phyloP scores from a whole-genome alignment of 2,329 filamentous ascomycete genomes.

The Phoma sp. region DNA sequence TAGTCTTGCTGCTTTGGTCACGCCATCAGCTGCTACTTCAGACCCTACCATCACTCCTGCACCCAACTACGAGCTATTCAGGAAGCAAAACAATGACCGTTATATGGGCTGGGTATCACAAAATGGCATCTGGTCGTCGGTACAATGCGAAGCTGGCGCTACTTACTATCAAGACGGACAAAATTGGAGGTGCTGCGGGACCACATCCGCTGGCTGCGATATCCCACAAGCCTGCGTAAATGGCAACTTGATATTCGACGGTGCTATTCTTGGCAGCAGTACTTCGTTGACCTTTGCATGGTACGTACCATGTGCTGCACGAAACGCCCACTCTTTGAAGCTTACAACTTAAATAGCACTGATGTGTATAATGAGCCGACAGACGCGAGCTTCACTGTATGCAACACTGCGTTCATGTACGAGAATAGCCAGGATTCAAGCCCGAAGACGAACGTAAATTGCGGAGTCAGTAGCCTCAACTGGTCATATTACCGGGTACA shows the following conservation, averaged over 20 bases:
- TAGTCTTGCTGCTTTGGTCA: constrained; percentile 24
- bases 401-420: constrained; percentile 35
- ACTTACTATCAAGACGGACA: constrained; percentile 27
- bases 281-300: constrained; percentile 16
- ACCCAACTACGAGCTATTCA: constrained; percentile 30
- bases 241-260: constrained; percentile 30
- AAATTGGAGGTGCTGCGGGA: constrained; percentile 33
- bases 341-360: constrained; percentile 16
- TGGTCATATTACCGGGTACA: constrained; percentile 33
- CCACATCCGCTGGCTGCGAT: constrained; percentile 24
- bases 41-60: constrained; percentile 35
- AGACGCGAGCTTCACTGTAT: constrained; percentile 26
- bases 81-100: constrained; percentile 29
- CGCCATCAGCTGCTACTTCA: constrained; percentile 19
- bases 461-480: constrained; percentile 26
- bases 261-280: constrained; percentile 4
- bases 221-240: constrained; percentile 28
- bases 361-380: constrained; percentile 20
- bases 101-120: constrained; percentile 34
- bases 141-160: constrained; percentile 26
- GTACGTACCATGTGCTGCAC: constrained; percentile 4
- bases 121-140: constrained; percentile 19
- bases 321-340: not conserved
- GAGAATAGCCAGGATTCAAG: constrained; percentile 29
- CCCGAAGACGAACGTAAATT: constrained; percentile 35